A percentile compares a stretch with the other conserved stretches of the same genome.
phyloP scores from a whole-genome alignment of 2,329 filamentous ascomycete genomes.

The Beauveria bassiana region DNA sequence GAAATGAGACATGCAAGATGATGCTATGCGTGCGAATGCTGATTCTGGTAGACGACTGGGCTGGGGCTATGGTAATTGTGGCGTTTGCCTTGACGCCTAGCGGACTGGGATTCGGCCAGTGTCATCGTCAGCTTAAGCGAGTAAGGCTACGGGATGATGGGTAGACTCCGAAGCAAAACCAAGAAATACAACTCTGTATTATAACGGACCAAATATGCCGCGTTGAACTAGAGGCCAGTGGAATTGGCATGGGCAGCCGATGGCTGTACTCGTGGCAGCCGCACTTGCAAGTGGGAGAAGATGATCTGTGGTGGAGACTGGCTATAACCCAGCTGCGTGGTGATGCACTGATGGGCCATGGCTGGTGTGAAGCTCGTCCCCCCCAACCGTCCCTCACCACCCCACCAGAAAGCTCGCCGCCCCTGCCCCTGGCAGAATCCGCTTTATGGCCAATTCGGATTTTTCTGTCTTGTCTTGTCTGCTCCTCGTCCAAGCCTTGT shows the following conservation, averaged over 20 bases:
- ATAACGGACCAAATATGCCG: not conserved
- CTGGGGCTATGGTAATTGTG: not conserved
- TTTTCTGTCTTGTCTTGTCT: not conserved
- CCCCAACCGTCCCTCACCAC: slow-evolving; percentile 1
- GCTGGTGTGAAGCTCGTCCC: not conserved
- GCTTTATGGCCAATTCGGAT: slow-evolving; percentile 6
- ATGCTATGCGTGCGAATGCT: not conserved
- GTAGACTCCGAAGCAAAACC: not conserved
- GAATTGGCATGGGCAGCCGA: not conserved
- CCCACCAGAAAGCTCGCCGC: slow-evolving; percentile 8
- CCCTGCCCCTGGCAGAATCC: slow-evolving; percentile 10
- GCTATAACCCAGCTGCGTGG: not conserved
- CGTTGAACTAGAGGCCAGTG: not conserved
- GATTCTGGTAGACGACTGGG: not conserved
- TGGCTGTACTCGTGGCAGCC: not conserved
- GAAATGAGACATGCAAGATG: slow-evolving; percentile 1
- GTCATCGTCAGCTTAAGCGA: not conserved
- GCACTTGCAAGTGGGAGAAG: not conserved
- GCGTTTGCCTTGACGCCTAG: not conserved
- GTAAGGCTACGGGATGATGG: not conserved
- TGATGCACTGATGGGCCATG: no score
- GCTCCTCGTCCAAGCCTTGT: not conserved
- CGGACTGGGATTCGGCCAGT: not conserved
- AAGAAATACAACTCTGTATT: not conserved
- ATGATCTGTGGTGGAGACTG: not conserved